Evolutionary conservation across 257 asterid species (phyloP), one percentile per base, ranked within the genome.

Genomic region (Nicotiana sylvestris): DNA sequence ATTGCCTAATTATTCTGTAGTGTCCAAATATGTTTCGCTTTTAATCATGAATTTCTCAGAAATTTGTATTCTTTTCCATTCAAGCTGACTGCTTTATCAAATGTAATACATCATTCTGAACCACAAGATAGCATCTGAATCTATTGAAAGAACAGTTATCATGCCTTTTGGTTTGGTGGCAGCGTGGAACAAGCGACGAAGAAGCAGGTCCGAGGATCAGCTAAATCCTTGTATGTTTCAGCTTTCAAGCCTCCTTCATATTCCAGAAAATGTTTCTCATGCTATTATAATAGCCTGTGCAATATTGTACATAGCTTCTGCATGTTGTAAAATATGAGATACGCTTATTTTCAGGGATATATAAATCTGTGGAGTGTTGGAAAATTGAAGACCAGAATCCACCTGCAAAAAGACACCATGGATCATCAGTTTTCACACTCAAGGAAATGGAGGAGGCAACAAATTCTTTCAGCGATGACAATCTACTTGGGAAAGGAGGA

Each of bases 181-280:
- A 65, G 99, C 97, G 1, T 94, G 99, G 99, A 94, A 93, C 87
- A 96, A 96, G 89, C 95, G 98, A 27, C 61, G 98, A 84, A 87
- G 98, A 84, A 96, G 98, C 95, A 96, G 90, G 87, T 96, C 98
- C 0, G 98, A 94, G 84, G 99, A 94, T 74, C 98, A 92, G 77
- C 88, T 57, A 70, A 92, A 88, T 86, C 93, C 90, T 21, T 96
- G 99, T 96, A 86, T 76, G 88, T 81, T 74, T 80, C 80, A 77
- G 29, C 79, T 57, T 66, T 79, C 17, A 43, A 39, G 58, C 3
- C 39, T 37, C 3, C 25, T 29, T 67, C 67, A 16, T 16, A 56
- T 81, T 46, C 76, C 82, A 64, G 37, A 37, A 18, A 25, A 21
- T 67, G 29, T 37, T 25, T 9, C 69, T 37, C 27, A 46, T 67